Evolutionary conservation across 768 basidiomycete genomes (phyloP), one percentile per base, ranked within the genome.

Genomic region (Termitomyces sp.): DNA sequence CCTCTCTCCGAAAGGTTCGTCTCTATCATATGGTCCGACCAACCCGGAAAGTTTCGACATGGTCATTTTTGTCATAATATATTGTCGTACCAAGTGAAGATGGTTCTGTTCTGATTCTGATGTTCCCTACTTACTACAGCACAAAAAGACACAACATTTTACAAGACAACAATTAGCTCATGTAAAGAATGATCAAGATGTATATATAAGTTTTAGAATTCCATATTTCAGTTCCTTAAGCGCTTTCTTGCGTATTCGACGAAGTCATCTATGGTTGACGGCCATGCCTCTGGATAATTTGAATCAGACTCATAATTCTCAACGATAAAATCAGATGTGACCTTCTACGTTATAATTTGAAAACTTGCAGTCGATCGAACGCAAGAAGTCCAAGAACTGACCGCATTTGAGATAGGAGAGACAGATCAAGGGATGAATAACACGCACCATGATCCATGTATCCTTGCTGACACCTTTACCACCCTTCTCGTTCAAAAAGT

Each of bases 231-330:
- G 38, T 60, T 53, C 19, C 46, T 53, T 47, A 77, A 58, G 47
- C 75, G 71, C 59, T 70, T 69, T 66, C 78, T 83, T 41, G 83
- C 87, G 64, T 77, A 86, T 54, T 79, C 83, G 15, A 91, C 89
- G 63, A 91, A 93, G 51, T 90, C 89, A 63, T 94, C 91, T 60
- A 94, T 88, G 23, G 86, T 80, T 38, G 90, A 91, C 5, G 91
- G 91, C 91, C 91, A 94, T 1, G 92, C 87, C 47, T 81, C 91
- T 91, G 64, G 19, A 58, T 51, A 49, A 14, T 15, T 37, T 38
- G 31, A 6, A 50, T 60, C 41, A 60, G 58, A 55, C 41, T 26
- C 6, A 54, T 52, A 21, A 30, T 10, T 50, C 60, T 17, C 21
- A 46, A 31, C 8, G 56, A 17, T 42, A 44, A 23, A 43, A 38